phyloP scores from a whole-genome alignment of 179 eudicot species.

The Dionaea muscipula region DNA sequence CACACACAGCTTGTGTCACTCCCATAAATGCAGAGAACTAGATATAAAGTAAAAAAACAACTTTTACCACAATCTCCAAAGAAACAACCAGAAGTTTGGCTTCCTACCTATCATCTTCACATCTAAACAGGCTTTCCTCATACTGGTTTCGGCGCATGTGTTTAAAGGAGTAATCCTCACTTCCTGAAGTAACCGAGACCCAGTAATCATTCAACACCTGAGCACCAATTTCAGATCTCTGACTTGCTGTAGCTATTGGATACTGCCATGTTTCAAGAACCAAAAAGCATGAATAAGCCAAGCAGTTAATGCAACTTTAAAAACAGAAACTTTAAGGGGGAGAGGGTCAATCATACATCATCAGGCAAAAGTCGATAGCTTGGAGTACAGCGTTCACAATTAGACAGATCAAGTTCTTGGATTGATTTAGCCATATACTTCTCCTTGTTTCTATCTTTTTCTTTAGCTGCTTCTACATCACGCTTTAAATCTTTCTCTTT shows the following conservation, averaged over 20 bases:
- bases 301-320: constrained; percentile 5
- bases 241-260: constrained; percentile 75
- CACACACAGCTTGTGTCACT: too few relatives aligned
- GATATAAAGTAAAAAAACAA: too few relatives aligned
- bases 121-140: constrained; percentile 86
- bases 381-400: constrained; percentile 81
- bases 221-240: constrained; percentile 63
- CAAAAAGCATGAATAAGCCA: constrained; percentile 8
- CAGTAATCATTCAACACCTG: constrained; percentile 72
- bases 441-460: constrained; percentile 52
- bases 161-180: constrained; percentile 89
- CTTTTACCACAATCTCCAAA: too few relatives aligned
- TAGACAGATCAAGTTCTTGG: constrained; percentile 89
- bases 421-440: constrained; percentile 71
- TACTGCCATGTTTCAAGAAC: constrained; percentile 37
- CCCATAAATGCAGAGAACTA: too few relatives aligned
- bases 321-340: neutral
- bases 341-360: constrained; percentile 46
- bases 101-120: constrained; percentile 90
- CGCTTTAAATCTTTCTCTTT: constrained; percentile 60
- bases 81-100: neutral
- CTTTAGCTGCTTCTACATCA: constrained; percentile 52
- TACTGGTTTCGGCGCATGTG: constrained; percentile 95
- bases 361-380: constrained; percentile 85
- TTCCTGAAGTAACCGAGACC: constrained; percentile 96